Percentiles rank a stretch among this genome's conserved stretches.
phyloP scores from a whole-genome alignment of 164 flowering plant genomes.

The Nymphaea thermarum region DNA sequence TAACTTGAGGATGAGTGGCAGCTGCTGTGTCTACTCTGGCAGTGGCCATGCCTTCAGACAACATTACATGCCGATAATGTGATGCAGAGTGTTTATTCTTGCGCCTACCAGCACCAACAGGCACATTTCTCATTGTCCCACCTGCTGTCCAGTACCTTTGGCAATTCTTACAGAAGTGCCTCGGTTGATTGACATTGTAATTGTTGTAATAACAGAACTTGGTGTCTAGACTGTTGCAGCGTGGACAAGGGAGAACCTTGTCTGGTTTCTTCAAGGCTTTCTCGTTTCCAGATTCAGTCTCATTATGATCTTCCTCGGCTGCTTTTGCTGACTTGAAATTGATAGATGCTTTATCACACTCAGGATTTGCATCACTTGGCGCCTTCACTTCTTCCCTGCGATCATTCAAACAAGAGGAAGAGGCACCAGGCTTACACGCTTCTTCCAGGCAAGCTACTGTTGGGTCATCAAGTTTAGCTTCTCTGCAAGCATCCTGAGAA shows the following conservation, averaged over 20 bases:
- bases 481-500: constrained; percentile 9
- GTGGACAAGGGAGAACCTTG: constrained; percentile 14
- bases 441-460: background rate
- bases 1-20: constrained; percentile 15
- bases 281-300: constrained; percentile 9
- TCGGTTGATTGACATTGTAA: constrained; percentile 16
- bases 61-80: constrained; percentile 11
- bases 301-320: constrained; percentile 18
- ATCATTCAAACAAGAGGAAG: constrained; percentile 6
- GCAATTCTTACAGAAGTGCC: constrained; percentile 18
- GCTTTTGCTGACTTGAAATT: constrained; percentile 1
- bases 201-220: constrained; percentile 15
- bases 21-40: constrained; percentile 12
- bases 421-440: background rate
- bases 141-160: constrained; percentile 18
- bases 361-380: background rate
- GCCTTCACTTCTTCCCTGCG: constrained; percentile 10
- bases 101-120: constrained; percentile 14
- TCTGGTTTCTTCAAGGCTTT: constrained; percentile 10
- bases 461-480: constrained; percentile 1
- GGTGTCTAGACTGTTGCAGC: constrained; percentile 14
- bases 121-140: constrained; percentile 16
- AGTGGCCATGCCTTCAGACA: constrained; percentile 21
- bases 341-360: background rate
- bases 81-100: constrained; percentile 12